phyloP scores from a whole-genome alignment of 441 rosid genomes.

The Cnidoscolus chayamansa region DNA sequence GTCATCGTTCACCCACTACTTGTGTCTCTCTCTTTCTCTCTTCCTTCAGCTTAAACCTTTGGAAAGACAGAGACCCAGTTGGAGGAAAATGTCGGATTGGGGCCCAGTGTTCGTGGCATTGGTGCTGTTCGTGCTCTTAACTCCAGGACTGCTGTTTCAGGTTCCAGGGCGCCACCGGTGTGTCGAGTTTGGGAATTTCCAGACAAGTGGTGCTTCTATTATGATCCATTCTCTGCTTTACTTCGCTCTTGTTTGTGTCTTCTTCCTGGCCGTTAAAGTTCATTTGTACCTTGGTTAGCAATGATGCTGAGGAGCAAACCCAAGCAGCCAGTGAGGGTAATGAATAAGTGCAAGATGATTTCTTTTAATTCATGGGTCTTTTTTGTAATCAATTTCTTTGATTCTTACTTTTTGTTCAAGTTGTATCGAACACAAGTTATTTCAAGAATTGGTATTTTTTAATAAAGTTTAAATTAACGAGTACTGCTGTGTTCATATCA shows the following conservation, averaged over 20 bases:
- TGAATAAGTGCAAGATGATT: no score
- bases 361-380: no score
- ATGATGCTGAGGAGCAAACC: no score
- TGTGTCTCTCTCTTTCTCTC: background rate
- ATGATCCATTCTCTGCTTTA: conserved; percentile 72
- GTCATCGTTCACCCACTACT: background rate
- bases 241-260: conserved; percentile 70
- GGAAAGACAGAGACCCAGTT: background rate
- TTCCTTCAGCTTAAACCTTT: background rate
- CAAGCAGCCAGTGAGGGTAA: no score
- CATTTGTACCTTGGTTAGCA: conserved; percentile 53
- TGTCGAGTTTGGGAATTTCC: conserved; percentile 84
- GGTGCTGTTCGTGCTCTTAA: conserved; percentile 60
- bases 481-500: no score
- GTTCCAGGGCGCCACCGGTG: conserved; percentile 53
- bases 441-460: no score
- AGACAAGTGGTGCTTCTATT: conserved; percentile 80
- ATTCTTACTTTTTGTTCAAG: no score
- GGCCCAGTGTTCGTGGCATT: conserved; percentile 65
- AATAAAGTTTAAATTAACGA: no score
- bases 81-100: conserved; percentile 58
- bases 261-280: conserved; percentile 66
- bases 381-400: no score
- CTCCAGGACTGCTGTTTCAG: conserved; percentile 84
- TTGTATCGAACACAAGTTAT: no score